These are phyloP conservation scores for Vitis cinerea DNA, from an alignment of 164 flowering plant genomes.

Conservation along the genomic window DNA sequence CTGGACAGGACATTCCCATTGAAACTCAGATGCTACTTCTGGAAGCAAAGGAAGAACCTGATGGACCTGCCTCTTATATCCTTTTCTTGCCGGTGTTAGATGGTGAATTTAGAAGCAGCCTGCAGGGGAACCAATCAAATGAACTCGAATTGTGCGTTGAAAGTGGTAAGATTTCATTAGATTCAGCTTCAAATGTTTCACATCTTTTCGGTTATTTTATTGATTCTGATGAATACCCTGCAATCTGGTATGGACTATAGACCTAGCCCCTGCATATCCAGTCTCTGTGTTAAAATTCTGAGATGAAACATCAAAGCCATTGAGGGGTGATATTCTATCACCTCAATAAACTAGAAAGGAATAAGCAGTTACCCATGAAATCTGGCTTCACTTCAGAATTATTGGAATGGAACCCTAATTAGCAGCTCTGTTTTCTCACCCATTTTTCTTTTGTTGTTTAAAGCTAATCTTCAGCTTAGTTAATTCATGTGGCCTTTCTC, in stretches of 20 bases:
- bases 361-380: no score
- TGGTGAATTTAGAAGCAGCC: conserved; percentile 58
- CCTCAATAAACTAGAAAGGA: no score
- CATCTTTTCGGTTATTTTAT: neutral
- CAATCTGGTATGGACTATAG: neutral
- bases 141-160: conserved; percentile 64
- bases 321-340: no score
- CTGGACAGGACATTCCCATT: conserved; percentile 57
- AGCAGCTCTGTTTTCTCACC: neutral
- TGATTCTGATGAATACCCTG: neutral
- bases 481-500: conserved; percentile 9
- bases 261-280: neutral
- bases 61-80: conserved; percentile 29
- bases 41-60: conserved; percentile 36
- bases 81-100: conserved; percentile 62
- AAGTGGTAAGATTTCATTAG: conserved; percentile 37
- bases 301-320: no score
- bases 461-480: neutral
- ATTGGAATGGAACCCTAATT: no score
- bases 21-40: conserved; percentile 73
- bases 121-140: conserved; percentile 58
- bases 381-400: no score
- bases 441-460: neutral
- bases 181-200: neutral
- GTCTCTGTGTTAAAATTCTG: no score